Conservation (phyloP, 1,284 basidiomycete species). For the Athelia sp. region DNA sequence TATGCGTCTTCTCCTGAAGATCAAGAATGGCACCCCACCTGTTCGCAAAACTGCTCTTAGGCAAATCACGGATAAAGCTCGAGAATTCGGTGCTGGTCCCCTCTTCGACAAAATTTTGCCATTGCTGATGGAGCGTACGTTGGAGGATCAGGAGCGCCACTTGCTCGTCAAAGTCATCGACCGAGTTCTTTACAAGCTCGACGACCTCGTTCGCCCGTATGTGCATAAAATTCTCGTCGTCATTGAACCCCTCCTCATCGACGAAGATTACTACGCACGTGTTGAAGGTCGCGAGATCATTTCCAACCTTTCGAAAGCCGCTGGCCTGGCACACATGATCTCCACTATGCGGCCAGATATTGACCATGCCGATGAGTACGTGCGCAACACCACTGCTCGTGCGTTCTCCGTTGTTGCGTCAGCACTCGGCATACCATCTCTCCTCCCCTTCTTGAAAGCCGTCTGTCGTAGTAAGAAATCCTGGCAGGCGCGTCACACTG, state of each 20-base stretch:
- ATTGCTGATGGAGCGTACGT: conserved; percentile 96
- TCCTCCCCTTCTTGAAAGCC: conserved; percentile 97
- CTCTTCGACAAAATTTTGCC: conserved; percentile 99
- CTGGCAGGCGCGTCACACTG: conserved; percentile 99
- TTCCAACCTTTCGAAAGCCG: conserved; percentile 97
- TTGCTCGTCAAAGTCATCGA: conserved; percentile 99
- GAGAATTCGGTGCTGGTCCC: conserved; percentile 98
- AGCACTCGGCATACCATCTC: conserved; percentile 94
- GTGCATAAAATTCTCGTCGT: conserved; percentile 99
- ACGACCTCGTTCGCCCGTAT: conserved; percentile 97
- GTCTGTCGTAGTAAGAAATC: conserved; percentile 99
- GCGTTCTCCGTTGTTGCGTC: conserved; percentile 99
- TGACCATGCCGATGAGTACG: conserved; percentile 99
- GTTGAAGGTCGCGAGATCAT: conserved; percentile 99
- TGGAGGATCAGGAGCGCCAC: conserved; percentile 99
- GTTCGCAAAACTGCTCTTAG: conserved; percentile 96
- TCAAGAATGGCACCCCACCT: conserved; percentile 99
- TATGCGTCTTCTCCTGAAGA: conserved; percentile 98
- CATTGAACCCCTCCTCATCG: conserved; percentile 97
- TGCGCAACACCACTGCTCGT: conserved; percentile 97
- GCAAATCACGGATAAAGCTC: conserved; percentile 99
- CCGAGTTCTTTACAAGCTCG: conserved; percentile 97
- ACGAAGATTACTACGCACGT: conserved; percentile 99
- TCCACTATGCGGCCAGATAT: conserved; percentile 99
- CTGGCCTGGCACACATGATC: conserved; percentile 99